Evolutionary conservation across 331 rosid species (phyloP).

Genomic region (Rhamnella rubrinervis): DNA sequence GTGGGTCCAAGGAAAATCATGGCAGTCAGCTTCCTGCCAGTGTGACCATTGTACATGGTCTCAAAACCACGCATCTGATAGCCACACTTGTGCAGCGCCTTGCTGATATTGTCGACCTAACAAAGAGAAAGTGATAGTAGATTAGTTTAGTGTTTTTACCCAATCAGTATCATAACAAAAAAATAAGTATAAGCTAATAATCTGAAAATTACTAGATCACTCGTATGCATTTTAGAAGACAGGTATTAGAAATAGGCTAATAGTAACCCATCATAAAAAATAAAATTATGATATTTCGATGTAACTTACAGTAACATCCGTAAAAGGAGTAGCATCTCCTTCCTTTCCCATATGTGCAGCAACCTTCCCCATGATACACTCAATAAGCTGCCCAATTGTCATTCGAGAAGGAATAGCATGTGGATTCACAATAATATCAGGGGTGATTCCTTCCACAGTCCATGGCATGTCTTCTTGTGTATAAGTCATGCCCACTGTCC

Average conservation of each 20-base stretch:
- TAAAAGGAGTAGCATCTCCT: constrained; percentile 89
- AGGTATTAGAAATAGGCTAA: no score
- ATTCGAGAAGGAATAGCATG: constrained; percentile 99
- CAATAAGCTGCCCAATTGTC: constrained; percentile 99
- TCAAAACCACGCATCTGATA: constrained; percentile 99
- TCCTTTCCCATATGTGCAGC: constrained; percentile 99
- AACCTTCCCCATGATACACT: constrained; percentile 99
- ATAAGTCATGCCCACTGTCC: constrained; percentile 95
- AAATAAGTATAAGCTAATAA: not conserved
- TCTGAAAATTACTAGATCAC: not conserved
- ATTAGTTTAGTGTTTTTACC: not conserved
- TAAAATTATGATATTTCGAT: not conserved
- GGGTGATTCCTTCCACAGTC: constrained; percentile 98
- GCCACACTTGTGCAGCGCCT: constrained; percentile 93
- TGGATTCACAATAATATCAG: constrained; percentile 96
- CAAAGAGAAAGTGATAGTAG: not conserved
- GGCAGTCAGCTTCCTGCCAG: constrained; percentile 81
- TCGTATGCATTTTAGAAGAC: not conserved
- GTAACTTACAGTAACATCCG: constrained; percentile 61
- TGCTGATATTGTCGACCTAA: constrained; percentile 96
- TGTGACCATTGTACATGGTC: constrained; percentile 98
- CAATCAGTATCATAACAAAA: not conserved
- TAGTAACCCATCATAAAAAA: no score
- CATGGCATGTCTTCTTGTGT: constrained; percentile 99
- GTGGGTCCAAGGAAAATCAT: constrained; percentile 99